Base-by-base conservation (phyloP, 345 rosid genomes). In the Angophora floribunda region DNA sequence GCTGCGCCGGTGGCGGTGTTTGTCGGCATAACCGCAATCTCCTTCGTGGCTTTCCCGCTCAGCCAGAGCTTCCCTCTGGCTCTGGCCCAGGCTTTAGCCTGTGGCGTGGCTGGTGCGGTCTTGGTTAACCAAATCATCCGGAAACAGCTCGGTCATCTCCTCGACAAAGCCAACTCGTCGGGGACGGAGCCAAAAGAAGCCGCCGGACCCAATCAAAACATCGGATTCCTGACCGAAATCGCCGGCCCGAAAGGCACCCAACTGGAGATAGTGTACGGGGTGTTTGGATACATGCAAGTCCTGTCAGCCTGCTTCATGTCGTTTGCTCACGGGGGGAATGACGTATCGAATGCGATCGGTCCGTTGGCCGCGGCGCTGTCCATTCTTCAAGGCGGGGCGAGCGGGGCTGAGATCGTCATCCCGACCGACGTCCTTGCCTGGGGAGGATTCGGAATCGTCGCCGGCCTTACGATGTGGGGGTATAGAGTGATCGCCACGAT, bases 261-360 rank as follows among this genome's bases (percentile, higher is more conserved):
- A 88, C 91, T 97, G 21, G 95, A 97, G 75, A 94, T 97, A 91
- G 99, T 96, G 88, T 96, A 97, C 85, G 98, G 98, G 44, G 95
- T 97, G 55, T 96, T 96, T 4, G 99, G 99, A 59, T 96, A 97
- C 87, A 95, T 97, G 99, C 98, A 97, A 91, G 91, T 97, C 88
- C 95, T 96, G 80, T 97, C 99, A 53, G 99, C 99, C 61, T 97
- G 99, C 92, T 97, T 97, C 93, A 97, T 97, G 99, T 97, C 99
- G 32, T 96, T 97, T 89, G 98, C 99, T 4, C 99, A 98, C 52
- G 99, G 99, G 24, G 99, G 99, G 26, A 98, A 96, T 85, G 99
- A 98, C 87, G 99, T 98, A 22, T 96, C 99, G 78, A 98, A 98
- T 45, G 99, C 99, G 7, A 98, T 98, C 70, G 99, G 99, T 70